Conservation (phyloP, 139 green algal genomes). For the Nannochloris sp. region DNA sequence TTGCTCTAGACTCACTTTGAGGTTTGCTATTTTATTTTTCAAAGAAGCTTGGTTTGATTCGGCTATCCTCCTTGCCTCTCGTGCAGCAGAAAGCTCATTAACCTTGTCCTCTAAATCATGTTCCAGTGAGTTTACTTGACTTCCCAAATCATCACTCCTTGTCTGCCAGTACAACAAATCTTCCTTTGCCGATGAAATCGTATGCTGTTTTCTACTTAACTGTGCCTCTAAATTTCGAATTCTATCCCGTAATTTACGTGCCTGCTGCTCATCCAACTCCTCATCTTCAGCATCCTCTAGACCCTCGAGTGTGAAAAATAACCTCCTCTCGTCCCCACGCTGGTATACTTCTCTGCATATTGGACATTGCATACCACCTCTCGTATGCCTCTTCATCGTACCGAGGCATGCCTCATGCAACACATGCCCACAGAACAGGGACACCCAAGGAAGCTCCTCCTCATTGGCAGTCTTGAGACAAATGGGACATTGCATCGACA, state of each 20-base stretch:
- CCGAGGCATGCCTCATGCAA: slow-evolving; percentile 19
- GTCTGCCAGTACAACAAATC: too few species aligned
- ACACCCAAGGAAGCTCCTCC: neutral
- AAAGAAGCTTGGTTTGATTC: neutral
- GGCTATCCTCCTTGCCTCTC: neutral
- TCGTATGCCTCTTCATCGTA: too few species aligned
- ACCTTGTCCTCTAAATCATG: too few species aligned
- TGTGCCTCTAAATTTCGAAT: slow-evolving; percentile 1
- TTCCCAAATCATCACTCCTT: too few species aligned
- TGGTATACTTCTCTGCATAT: too few species aligned
- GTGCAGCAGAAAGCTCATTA: neutral
- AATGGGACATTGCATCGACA: too few species aligned
- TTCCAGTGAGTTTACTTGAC: too few species aligned
- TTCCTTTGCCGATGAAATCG: neutral
- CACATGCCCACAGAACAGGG: slow-evolving; percentile 22
- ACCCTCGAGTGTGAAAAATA: neutral
- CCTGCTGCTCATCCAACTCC: neutral
- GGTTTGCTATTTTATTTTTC: slow-evolving; percentile 3
- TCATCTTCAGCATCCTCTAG: neutral
- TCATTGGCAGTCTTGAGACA: neutral
- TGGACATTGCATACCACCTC: too few species aligned
- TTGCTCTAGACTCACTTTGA: neutral
- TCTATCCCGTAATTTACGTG: neutral
- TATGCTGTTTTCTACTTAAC: neutral
- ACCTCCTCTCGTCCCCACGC: neutral